A percentile compares a stretch with the other conserved stretches of the same genome.
Conservation (phyloP, 768 basidiomycete genomes). For the Gymnopilus junonius region DNA sequence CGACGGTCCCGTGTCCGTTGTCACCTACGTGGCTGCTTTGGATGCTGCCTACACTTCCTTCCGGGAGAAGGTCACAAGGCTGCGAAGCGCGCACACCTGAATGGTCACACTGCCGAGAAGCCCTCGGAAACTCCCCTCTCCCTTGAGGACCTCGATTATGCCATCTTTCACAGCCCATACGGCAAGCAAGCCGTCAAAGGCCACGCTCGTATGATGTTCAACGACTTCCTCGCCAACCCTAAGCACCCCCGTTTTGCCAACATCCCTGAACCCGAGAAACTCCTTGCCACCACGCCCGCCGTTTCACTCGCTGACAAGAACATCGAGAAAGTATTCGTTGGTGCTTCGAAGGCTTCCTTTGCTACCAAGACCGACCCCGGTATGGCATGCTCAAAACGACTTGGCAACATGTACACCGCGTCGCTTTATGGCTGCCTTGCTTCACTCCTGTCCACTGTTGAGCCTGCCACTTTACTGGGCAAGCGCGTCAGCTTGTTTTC, state of each 20-base stretch:
- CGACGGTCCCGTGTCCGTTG: slow-evolving; percentile 95
- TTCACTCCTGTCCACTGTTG: slow-evolving; percentile 76
- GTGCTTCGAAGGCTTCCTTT: slow-evolving; percentile 76
- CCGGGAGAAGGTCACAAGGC: slow-evolving; percentile 80
- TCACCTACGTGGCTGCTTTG: slow-evolving; percentile 92
- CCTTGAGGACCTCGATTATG: slow-evolving; percentile 86
- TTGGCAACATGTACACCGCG: slow-evolving; percentile 99
- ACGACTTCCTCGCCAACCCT: slow-evolving; percentile 89
- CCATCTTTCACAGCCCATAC: slow-evolving; percentile 97
- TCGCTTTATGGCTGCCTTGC: slow-evolving; percentile 95
- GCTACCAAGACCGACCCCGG: slow-evolving; percentile 75
- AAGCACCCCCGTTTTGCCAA: slow-evolving; percentile 68
- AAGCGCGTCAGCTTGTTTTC: slow-evolving; percentile 94
- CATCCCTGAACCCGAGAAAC: slow-evolving; percentile 70
- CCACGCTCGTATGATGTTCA: slow-evolving; percentile 88
- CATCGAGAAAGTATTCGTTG: slow-evolving; percentile 93
- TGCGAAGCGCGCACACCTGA: slow-evolving; percentile 51
- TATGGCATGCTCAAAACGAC: slow-evolving; percentile 86
- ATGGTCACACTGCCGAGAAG: slow-evolving; percentile 43
- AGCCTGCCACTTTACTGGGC: slow-evolving; percentile 69
- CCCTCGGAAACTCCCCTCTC: slow-evolving; percentile 59
- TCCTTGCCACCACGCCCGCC: slow-evolving; percentile 67
- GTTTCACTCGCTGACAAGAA: slow-evolving; percentile 91
- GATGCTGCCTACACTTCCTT: slow-evolving; percentile 88
- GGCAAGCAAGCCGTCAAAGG: slow-evolving; percentile 99